Evolutionary conservation across 176 grass and related monocot genomes (phyloP).

Genomic region (Zizania latifolia): DNA sequence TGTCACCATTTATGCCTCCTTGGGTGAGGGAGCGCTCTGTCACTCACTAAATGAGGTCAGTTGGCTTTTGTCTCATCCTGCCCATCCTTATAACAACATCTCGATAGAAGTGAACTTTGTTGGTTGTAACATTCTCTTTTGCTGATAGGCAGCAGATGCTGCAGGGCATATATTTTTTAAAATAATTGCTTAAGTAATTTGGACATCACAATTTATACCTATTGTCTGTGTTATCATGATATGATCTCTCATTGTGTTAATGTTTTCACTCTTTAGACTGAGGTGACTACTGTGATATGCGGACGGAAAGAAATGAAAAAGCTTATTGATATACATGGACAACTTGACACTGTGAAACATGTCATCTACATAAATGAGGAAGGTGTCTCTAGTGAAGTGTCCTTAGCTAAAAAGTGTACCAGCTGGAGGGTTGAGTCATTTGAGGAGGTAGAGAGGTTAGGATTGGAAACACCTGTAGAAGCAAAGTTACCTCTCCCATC

Average conservation of each 20-base stretch:
- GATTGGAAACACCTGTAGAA: constrained; percentile 54
- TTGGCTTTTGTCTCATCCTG: constrained; percentile 17
- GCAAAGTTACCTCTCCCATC: constrained; percentile 54
- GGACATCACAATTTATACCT: not conserved
- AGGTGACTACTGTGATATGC: constrained; percentile 78
- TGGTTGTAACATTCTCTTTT: not conserved
- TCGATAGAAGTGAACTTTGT: not conserved
- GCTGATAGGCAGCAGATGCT: not conserved
- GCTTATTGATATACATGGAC: constrained; percentile 69
- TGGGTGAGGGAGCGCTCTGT: constrained; percentile 83
- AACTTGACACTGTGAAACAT: constrained; percentile 76
- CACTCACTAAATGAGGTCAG: constrained; percentile 93
- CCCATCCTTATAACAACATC: not conserved
- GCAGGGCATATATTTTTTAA: not conserved
- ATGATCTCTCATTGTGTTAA: constrained; percentile 13
- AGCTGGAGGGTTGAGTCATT: constrained; percentile 68
- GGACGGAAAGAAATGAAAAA: constrained; percentile 90
- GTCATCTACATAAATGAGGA: constrained; percentile 84
- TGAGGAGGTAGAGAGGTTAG: constrained; percentile 71
- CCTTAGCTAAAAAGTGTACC: constrained; percentile 61
- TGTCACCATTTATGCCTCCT: constrained; percentile 91
- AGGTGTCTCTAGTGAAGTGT: constrained; percentile 63
- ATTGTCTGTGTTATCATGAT: not conserved
- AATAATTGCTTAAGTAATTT: constrained; percentile 1
- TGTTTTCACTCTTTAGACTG: constrained; percentile 61